Conservation (phyloP, 148 eudicot genomes). For the Cornus kousa region DNA sequence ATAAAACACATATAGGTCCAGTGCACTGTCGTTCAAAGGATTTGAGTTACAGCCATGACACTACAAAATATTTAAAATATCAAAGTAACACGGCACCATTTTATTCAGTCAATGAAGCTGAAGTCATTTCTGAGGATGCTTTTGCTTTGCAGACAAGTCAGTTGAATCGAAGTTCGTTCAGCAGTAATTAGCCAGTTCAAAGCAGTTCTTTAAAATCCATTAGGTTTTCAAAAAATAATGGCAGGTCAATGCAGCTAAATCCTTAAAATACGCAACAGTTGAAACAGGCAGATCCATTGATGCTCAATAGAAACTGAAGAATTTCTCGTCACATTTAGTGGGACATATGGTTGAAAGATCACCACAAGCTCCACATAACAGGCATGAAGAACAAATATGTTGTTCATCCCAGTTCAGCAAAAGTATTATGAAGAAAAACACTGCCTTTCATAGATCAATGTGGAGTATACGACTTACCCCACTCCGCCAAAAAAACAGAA, state of each 20-base stretch:
- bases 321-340: background rate
- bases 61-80: background rate
- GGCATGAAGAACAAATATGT: background rate
- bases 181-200: background rate
- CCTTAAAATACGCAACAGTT: background rate
- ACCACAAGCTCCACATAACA: background rate
- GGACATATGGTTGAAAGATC: background rate
- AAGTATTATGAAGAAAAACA: too few relatives aligned
- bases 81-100: background rate
- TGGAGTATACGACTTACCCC: background rate
- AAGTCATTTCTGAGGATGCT: too few relatives aligned
- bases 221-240: too few relatives aligned
- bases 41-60: background rate
- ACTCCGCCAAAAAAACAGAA: too few relatives aligned
- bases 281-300: background rate
- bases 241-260: background rate
- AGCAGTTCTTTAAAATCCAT: background rate
- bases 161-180: too few relatives aligned
- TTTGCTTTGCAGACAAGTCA: too few relatives aligned
- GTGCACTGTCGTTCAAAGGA: background rate
- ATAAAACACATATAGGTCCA: background rate
- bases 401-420: too few relatives aligned
- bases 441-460: background rate
- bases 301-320: background rate
- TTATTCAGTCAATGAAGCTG: background rate